Conservation (phyloP, 768 basidiomycete species). For the Leccinum subtestaceum region DNA sequence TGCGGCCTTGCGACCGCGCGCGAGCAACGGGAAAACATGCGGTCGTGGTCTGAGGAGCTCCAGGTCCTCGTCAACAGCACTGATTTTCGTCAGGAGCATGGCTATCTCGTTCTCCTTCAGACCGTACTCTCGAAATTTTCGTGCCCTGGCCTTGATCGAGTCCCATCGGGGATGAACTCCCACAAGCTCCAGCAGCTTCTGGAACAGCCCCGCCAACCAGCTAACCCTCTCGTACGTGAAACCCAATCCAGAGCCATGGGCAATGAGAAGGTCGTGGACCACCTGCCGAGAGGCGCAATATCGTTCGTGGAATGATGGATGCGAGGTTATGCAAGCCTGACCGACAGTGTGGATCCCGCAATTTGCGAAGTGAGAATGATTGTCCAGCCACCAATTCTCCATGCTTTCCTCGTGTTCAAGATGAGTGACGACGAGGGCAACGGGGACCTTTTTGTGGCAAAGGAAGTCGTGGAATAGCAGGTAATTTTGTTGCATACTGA, state of each 20-base stretch:
- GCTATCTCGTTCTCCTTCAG: slow-evolving; percentile 23
- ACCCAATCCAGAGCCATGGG: slow-evolving; percentile 15
- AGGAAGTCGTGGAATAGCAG: slow-evolving; percentile 33
- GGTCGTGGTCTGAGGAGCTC: slow-evolving; percentile 6
- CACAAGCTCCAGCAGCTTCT: slow-evolving; percentile 21
- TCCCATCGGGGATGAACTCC: slow-evolving; percentile 21
- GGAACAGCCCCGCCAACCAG: slow-evolving; percentile 25
- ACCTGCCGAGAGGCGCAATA: slow-evolving; percentile 22
- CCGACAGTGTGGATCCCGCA: slow-evolving; percentile 24
- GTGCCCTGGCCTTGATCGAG: slow-evolving; percentile 21
- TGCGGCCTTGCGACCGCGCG: slow-evolving; percentile 12
- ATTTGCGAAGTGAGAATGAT: slow-evolving; percentile 19
- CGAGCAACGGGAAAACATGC: slow-evolving; percentile 3
- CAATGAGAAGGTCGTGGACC: slow-evolving; percentile 22
- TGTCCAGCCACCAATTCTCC: slow-evolving; percentile 36
- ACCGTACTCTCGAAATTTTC: slow-evolving; percentile 28
- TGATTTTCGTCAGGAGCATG: slow-evolving; percentile 19
- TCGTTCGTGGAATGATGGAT: slow-evolving; percentile 24
- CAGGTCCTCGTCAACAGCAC: slow-evolving; percentile 22
- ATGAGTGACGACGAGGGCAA: slow-evolving; percentile 34
- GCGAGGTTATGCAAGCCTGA: slow-evolving; percentile 37
- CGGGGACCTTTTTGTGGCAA: slow-evolving; percentile 32
- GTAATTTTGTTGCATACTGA: slow-evolving; percentile 30
- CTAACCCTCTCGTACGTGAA: slow-evolving; percentile 25
- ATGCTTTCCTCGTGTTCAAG: slow-evolving; percentile 36